These are phyloP conservation scores for Pichia paraexigua DNA, from an alignment of 805 yeast species.

Conservation along the genomic window DNA sequence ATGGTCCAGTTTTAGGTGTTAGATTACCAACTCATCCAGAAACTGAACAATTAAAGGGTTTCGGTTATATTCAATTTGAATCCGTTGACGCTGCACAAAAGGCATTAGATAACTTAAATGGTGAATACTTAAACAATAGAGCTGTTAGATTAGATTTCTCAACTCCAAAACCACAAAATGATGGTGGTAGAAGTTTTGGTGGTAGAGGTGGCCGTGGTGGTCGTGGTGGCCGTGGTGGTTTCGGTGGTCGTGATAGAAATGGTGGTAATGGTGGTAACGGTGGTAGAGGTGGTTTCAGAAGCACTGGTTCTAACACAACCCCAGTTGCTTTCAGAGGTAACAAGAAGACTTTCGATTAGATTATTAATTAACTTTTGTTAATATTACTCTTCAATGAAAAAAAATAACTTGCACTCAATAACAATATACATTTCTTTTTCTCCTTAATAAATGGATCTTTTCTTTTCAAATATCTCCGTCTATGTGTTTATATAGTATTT, in stretches of 20 bases:
- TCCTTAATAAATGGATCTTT: constrained; percentile 5
- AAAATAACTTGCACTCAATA: background rate
- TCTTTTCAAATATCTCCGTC: constrained; percentile 9
- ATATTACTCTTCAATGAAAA: background rate
- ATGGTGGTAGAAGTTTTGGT: constrained; percentile 20
- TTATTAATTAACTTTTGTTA: background rate
- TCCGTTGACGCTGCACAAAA: constrained; percentile 83
- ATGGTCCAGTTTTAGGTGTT: constrained; percentile 79
- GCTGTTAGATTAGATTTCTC: constrained; percentile 93
- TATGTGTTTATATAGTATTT: constrained; percentile 7
- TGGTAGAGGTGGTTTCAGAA: constrained; percentile 36
- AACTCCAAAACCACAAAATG: constrained; percentile 53
- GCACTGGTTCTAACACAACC: constrained; percentile 58
- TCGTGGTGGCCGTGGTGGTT: constrained; percentile 17
- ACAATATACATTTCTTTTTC: background rate
- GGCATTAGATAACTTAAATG: constrained; percentile 82
- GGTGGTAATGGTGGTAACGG: constrained; percentile 37
- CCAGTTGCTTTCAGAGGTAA: constrained; percentile 75
- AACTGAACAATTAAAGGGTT: constrained; percentile 98
- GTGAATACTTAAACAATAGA: constrained; percentile 84
- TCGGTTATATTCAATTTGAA: constrained; percentile 92
- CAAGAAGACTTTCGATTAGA: constrained; percentile 73
- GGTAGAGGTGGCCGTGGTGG: constrained; percentile 13
- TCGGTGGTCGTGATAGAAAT: constrained; percentile 34
- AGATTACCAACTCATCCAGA: constrained; percentile 98